Conservation (phyloP, 371 early-diverging fungal genomes). For the Capillidium rhysosporum region DNA sequence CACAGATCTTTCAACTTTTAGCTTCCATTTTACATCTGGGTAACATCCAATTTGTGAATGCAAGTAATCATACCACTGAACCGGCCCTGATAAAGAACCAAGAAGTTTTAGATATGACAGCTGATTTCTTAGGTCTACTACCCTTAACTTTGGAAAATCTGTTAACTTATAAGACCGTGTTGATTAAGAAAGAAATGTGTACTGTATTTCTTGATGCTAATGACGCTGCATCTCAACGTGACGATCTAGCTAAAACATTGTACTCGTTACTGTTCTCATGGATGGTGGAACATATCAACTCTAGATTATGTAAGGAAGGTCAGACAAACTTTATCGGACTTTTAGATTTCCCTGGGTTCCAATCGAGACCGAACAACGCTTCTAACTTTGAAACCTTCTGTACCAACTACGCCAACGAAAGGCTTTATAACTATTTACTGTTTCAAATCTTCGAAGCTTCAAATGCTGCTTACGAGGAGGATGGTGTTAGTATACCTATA, state of each 20-base stretch:
- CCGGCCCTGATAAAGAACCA: slow-evolving; percentile 37
- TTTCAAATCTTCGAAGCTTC: slow-evolving; percentile 14
- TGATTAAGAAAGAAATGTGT: slow-evolving; percentile 51
- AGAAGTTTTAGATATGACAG: slow-evolving; percentile 42
- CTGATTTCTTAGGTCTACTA: slow-evolving; percentile 63
- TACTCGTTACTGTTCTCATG: slow-evolving; percentile 70
- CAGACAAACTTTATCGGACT: slow-evolving; percentile 49
- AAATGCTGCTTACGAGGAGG: slow-evolving; percentile 7
- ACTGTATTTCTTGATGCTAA: slow-evolving; percentile 55
- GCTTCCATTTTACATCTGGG: slow-evolving; percentile 73
- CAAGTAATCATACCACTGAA: slow-evolving; percentile 10
- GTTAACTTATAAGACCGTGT: slow-evolving; percentile 35
- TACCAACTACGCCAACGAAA: slow-evolving; percentile 63
- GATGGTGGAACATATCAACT: slow-evolving; percentile 76
- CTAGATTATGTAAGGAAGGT: slow-evolving; percentile 33
- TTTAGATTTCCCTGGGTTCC: slow-evolving; percentile 42
- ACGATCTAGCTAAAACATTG: slow-evolving; percentile 48
- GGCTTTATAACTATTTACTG: slow-evolving; percentile 36
- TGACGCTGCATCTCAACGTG: slow-evolving; percentile 47
- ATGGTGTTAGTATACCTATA: slow-evolving; percentile 18
- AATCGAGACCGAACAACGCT: slow-evolving; percentile 9
- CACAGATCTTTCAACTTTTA: slow-evolving; percentile 42
- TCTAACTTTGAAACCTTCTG: slow-evolving; percentile 48
- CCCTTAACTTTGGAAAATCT: slow-evolving; percentile 44
- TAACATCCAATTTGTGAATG: slow-evolving; percentile 37